These are phyloP conservation scores for Chlamydomonas eustigma DNA, from an alignment of 139 green algal genomes.

Conservation along the genomic window DNA sequence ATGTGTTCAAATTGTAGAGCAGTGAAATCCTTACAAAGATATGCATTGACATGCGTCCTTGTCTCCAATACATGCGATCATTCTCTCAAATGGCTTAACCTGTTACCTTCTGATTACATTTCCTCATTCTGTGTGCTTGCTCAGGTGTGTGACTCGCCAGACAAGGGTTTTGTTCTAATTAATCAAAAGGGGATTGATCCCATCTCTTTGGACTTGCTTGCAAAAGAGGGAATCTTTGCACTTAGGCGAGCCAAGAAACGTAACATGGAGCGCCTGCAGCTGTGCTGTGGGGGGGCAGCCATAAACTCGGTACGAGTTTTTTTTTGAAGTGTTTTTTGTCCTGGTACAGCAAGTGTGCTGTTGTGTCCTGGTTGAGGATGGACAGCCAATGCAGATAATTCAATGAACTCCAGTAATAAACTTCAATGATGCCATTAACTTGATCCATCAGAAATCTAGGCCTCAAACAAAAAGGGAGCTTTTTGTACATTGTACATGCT, in stretches of 20 bases:
- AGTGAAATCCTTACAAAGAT: too few species aligned
- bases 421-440: too few species aligned
- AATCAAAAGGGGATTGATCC: slow-evolving; percentile 99
- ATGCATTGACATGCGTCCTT: too few species aligned
- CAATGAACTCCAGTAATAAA: too few species aligned
- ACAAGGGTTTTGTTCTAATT: slow-evolving; percentile 93
- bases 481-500: too few species aligned
- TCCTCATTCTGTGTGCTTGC: neutral
- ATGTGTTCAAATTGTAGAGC: too few species aligned
- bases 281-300: slow-evolving; percentile 83
- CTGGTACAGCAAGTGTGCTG: too few species aligned
- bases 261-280: slow-evolving; percentile 97
- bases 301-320: slow-evolving; percentile 61
- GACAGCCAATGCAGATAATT: too few species aligned
- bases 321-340: too few species aligned
- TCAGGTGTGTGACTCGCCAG: slow-evolving; percentile 74
- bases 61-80: neutral
- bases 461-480: too few species aligned
- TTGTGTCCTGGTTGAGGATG: too few species aligned
- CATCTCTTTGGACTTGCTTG: slow-evolving; percentile 93
- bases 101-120: neutral
- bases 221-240: slow-evolving; percentile 89
- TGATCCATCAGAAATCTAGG: too few species aligned
- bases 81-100: neutral
- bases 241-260: slow-evolving; percentile 89